Percentiles rank a stretch among this genome's conserved stretches.
phyloP scores from a whole-genome alignment of 305 asterid species.

The Rubia tinctorum region DNA sequence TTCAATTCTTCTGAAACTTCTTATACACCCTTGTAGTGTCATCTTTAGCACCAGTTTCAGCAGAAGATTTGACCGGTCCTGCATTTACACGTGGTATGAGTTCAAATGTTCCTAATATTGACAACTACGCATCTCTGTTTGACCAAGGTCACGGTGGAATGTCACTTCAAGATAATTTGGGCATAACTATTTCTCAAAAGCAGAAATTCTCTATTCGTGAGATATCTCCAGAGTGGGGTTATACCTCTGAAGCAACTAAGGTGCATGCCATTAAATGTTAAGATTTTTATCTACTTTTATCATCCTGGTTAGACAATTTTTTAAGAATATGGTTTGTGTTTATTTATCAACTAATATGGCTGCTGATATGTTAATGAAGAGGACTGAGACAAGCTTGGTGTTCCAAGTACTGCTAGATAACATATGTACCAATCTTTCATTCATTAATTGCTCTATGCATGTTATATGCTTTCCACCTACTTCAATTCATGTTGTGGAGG shows the following conservation, averaged over 20 bases:
- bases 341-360: conserved; percentile 1
- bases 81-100: conserved; percentile 34
- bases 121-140: conserved; percentile 40
- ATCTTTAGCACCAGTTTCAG: conserved; percentile 26
- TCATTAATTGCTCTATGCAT: background rate
- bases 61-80: conserved; percentile 37
- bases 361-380: background rate
- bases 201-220: conserved; percentile 81
- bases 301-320: background rate
- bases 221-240: conserved; percentile 96
- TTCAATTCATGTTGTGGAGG: background rate
- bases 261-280: conserved; percentile 30
- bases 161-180: conserved; percentile 47
- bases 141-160: conserved; percentile 48
- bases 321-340: background rate
- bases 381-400: background rate
- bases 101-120: conserved; percentile 38
- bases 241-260: conserved; percentile 79
- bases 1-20: conserved; percentile 13
- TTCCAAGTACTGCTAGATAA: background rate
- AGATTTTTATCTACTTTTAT: conserved; percentile 1
- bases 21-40: conserved; percentile 21
- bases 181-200: conserved; percentile 56
- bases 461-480: background rate
- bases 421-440: background rate